These are phyloP conservation scores for Sanguinoderma infundibulare DNA, from an alignment of 1,284 basidiomycete genomes.

Conservation along the genomic window DNA sequence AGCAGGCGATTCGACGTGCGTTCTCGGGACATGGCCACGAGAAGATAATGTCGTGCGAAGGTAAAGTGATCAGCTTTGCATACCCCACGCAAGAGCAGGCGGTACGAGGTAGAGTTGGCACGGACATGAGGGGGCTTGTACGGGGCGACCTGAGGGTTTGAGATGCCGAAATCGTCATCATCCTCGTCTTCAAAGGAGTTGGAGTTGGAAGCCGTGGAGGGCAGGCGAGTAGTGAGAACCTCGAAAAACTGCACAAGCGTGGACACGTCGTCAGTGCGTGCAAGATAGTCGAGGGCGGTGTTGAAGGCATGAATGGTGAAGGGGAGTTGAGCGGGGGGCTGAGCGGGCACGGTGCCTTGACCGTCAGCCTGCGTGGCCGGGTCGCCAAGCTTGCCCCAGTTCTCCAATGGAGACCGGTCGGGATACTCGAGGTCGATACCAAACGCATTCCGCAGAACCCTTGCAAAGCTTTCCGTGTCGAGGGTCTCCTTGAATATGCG, in stretches of 20 bases:
- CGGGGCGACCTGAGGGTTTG: constrained; percentile 37
- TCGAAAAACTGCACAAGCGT: constrained; percentile 77
- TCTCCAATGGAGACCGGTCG: constrained; percentile 61
- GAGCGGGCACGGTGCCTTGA: constrained; percentile 19
- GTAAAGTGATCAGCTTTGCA: constrained; percentile 49
- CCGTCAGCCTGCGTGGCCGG: constrained; percentile 13
- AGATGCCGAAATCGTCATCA: constrained; percentile 59
- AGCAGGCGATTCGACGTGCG: constrained; percentile 36
- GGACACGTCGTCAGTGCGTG: constrained; percentile 58
- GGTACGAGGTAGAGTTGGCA: constrained; percentile 76
- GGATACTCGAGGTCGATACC: constrained; percentile 76
- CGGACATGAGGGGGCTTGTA: constrained; percentile 49
- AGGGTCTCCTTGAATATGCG: constrained; percentile 70
- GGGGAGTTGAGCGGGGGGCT: constrained; percentile 42
- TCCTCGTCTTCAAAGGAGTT: constrained; percentile 65
- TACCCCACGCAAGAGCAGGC: constrained; percentile 61
- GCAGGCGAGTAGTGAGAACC: constrained; percentile 72
- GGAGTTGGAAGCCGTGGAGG: constrained; percentile 43
- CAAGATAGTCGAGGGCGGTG: constrained; percentile 71
- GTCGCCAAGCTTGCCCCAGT: constrained; percentile 28
- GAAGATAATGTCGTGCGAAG: constrained; percentile 71
- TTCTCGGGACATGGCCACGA: constrained; percentile 61
- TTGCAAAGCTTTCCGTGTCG: constrained; percentile 56
- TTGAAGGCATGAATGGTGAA: constrained; percentile 75
- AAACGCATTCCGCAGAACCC: constrained; percentile 66